Percentiles rank a stretch among this genome's conserved stretches.
phyloP scores from a whole-genome alignment of 371 early-diverging fungal genomes.

The Mortierella sp. region DNA sequence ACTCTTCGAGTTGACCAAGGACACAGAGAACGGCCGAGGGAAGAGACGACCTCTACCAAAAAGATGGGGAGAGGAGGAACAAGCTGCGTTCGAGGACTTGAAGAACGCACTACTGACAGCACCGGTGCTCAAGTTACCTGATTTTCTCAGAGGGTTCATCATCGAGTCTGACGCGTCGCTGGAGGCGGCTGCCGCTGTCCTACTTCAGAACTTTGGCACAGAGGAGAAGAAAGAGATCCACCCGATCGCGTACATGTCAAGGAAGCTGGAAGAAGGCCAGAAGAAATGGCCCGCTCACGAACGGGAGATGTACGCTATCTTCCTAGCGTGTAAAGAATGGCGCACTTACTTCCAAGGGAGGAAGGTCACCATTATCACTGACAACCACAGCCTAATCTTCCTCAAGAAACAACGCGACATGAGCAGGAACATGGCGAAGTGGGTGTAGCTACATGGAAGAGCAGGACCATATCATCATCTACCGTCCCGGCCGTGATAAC shows the following conservation, averaged over 20 bases:
- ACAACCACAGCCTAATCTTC: constrained; percentile 8
- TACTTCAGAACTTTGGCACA: constrained; percentile 46
- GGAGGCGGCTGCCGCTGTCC: constrained; percentile 49
- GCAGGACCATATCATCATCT: constrained; percentile 13
- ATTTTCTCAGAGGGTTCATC: constrained; percentile 26
- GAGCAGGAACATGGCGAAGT: constrained; percentile 18
- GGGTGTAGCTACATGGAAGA: constrained; percentile 13
- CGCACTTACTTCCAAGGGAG: constrained; percentile 9
- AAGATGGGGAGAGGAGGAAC: not conserved
- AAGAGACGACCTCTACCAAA: constrained; percentile 2
- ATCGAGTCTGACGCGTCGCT: constrained; percentile 55
- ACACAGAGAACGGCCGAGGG: not conserved
- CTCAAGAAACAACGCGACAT: not conserved
- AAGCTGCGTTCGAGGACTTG: constrained; percentile 24
- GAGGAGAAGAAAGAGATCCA: constrained; percentile 1
- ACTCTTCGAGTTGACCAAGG: constrained; percentile 17
- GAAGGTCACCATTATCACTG: not conserved
- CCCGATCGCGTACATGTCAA: constrained; percentile 6
- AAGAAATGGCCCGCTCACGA: constrained; percentile 9
- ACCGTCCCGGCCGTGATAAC: constrained; percentile 6
- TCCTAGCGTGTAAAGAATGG: constrained; percentile 12
- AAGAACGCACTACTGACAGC: constrained; percentile 6
- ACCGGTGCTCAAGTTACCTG: constrained; percentile 33
- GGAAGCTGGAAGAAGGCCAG: not conserved
- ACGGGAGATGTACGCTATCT: constrained; percentile 7